These are phyloP conservation scores for Rhododendron williamsianum DNA, from an alignment of 148 eudicot genomes.

Conservation along the genomic window DNA sequence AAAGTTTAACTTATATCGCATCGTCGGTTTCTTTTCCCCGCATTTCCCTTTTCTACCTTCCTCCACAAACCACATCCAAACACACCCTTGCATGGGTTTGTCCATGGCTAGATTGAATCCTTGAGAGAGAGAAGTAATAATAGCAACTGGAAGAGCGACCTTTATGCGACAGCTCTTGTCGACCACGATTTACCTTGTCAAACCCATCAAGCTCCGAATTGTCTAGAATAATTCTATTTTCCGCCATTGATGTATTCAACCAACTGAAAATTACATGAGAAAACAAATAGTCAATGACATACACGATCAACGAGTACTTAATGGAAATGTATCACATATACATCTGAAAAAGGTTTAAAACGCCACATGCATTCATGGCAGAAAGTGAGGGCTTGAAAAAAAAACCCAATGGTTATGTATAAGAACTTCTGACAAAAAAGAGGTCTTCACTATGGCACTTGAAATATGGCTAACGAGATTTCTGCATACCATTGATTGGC, in stretches of 20 bases:
- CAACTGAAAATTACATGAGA: conserved; percentile 48
- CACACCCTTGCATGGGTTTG: background rate
- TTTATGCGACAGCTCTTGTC: background rate
- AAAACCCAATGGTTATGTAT: background rate
- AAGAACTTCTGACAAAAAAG: background rate
- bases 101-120: background rate
- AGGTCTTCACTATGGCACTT: background rate
- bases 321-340: background rate
- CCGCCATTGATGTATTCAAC: conserved; percentile 86
- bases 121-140: background rate
- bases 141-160: background rate
- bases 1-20: background rate
- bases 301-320: background rate
- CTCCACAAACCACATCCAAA: background rate
- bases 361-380: background rate
- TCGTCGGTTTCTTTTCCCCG: background rate
- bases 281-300: conserved; percentile 4
- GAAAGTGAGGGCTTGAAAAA: background rate
- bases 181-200: conserved; percentile 49
- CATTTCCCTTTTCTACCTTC: background rate
- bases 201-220: conserved; percentile 73
- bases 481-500: background rate
- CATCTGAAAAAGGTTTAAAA: background rate
- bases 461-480: background rate
- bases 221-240: conserved; percentile 48